Base-by-base conservation (phyloP, 805 yeast species). In the Saturnispora sanitii region DNA sequence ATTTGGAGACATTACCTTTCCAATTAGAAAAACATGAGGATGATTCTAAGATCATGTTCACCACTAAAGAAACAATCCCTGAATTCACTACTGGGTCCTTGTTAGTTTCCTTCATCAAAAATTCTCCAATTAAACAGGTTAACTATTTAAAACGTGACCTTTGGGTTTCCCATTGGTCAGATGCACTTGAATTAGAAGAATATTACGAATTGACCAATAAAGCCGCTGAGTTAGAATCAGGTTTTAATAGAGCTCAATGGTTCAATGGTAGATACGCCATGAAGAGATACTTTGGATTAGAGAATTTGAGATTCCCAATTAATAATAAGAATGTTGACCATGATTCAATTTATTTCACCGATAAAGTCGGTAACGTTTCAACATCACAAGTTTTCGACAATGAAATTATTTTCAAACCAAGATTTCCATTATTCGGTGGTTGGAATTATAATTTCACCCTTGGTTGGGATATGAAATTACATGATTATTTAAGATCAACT, bases 371-470 rank as follows among this genome's bases (percentile, higher is more conserved):
- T 28, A 84, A 85, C 62, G 95, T 90, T 12, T 79, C 95, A 6
- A 83, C 96, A 3, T 80, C 82, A 37, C 65, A 66, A 46, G 45
- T 64, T 20, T 55, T 62, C 4, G 61, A 61, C 32, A 60, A 70
- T 33, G 61, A 64, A 45, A 62, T 85, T 36, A 65, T 79, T 27
- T 59, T 92, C 48, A 75, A 72, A 54, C 97, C 97, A 42, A 73
- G 98, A 59, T 92, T 68, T 67, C 98, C 98, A n/a, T 58, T 92
- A 6, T 83, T 85, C 61, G 98, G 98, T 37, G 94, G 88, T 33
- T 92, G 98, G 98, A 72, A 79, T 53, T 90, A 86, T 63, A 86
- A 90, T 63, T 92, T 85, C 68, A 92, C 97, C 18, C 61, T 90
- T 50, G 97, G 97, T n/a, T 92, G 95, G 95, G 75, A 79, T 37